Evolutionary conservation across 371 early-diverging fungal species (phyloP).

Genomic region (Mucor sp.): DNA sequence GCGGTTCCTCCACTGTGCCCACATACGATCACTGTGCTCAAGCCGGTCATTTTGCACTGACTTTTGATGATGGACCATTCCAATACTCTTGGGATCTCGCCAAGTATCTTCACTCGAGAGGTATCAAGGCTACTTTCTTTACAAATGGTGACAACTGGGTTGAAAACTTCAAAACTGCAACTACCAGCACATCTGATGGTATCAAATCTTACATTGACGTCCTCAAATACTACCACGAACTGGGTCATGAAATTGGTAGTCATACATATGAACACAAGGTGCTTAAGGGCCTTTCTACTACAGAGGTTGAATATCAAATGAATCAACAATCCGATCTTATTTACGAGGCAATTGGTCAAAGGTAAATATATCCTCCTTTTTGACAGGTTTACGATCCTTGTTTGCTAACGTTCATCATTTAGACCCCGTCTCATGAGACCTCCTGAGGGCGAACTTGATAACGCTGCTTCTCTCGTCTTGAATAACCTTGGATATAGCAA

Average conservation of each 20-base stretch:
- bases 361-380: not conserved
- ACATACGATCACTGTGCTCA: conserved; percentile 17
- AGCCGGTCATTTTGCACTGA: conserved; percentile 28
- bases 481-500: conserved; percentile 46
- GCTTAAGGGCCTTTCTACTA: conserved; percentile 7
- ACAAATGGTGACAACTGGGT: conserved; percentile 52
- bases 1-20: not conserved
- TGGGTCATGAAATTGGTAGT: conserved; percentile 32
- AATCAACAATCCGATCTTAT: conserved; percentile 23
- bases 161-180: not conserved
- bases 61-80: conserved; percentile 36
- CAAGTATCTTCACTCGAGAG: conserved; percentile 11
- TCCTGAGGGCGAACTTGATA: conserved; percentile 49
- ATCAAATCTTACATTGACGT: conserved; percentile 20
- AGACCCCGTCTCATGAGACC: conserved; percentile 43
- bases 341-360: conserved; percentile 17
- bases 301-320: conserved; percentile 16
- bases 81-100: conserved; percentile 24
- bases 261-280: conserved; percentile 24
- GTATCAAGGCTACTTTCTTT: conserved; percentile 62
- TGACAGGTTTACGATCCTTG: not conserved
- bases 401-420: not conserved
- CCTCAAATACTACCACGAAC: conserved; percentile 10
- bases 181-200: conserved; percentile 15
- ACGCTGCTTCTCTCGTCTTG: conserved; percentile 31